Conservation (phyloP, 495 filamentous ascomycete species). For the Neurospora cerealis region DNA sequence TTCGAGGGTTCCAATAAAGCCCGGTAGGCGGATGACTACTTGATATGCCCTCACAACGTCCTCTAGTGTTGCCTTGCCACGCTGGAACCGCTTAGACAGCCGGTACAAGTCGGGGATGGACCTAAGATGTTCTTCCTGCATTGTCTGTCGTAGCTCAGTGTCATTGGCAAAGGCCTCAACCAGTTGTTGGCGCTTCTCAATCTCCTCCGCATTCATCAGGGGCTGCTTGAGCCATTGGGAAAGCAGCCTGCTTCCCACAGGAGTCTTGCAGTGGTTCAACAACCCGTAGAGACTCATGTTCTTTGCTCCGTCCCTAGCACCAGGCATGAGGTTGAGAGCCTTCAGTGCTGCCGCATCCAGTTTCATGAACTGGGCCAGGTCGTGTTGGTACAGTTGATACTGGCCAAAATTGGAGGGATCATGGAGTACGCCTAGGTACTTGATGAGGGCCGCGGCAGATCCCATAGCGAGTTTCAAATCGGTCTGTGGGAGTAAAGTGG, state of each 20-base stretch:
- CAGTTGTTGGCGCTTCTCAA: constrained; percentile 84
- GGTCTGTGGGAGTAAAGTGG: constrained; percentile 72
- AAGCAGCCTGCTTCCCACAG: constrained; percentile 79
- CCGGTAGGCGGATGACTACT: constrained; percentile 82
- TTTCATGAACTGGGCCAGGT: constrained; percentile 97
- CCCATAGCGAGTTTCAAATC: constrained; percentile 97
- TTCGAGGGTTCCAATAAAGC: constrained; percentile 79
- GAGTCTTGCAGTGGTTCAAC: constrained; percentile 96
- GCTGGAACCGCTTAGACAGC: constrained; percentile 87
- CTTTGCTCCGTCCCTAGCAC: constrained; percentile 85
- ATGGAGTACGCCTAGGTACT: constrained; percentile 84
- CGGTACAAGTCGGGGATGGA: constrained; percentile 93
- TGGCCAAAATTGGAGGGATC: constrained; percentile 93
- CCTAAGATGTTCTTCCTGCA: constrained; percentile 94
- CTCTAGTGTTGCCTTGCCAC: constrained; percentile 80
- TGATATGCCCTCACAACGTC: constrained; percentile 95
- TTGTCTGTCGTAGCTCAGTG: constrained; percentile 87
- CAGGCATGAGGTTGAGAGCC: constrained; percentile 94
- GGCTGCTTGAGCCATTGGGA: constrained; percentile 98
- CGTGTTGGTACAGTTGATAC: constrained; percentile 94
- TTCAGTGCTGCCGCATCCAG: constrained; percentile 90
- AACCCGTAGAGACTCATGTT: constrained; percentile 95
- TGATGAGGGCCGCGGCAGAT: constrained; percentile 85
- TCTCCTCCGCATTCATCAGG: constrained; percentile 82
- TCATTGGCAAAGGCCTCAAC: constrained; percentile 93